phyloP scores from a whole-genome alignment of 78 protist species.

The Dictyostelium purpureum region DNA sequence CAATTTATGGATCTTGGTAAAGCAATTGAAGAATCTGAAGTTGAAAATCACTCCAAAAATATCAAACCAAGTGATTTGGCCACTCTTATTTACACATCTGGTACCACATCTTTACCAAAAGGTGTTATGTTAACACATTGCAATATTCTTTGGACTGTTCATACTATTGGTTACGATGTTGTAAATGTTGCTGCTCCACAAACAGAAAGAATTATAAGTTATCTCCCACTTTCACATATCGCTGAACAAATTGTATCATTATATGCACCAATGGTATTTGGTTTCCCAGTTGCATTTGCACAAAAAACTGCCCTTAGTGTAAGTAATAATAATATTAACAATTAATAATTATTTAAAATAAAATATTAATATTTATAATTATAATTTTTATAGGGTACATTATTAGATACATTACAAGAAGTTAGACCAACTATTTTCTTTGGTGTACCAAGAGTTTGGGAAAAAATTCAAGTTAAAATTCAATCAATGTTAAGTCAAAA shows the following conservation, averaged over 20 bases:
- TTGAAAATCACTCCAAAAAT: conserved; percentile 1
- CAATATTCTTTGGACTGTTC: conserved; percentile 47
- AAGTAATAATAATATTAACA: no score
- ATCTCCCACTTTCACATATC: conserved; percentile 92
- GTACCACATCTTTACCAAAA: conserved; percentile 90
- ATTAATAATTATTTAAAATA: neutral
- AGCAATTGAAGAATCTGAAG: neutral
- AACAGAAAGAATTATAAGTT: conserved; percentile 72
- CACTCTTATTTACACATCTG: conserved; percentile 83
- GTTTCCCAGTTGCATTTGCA: conserved; percentile 85
- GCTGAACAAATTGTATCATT: conserved; percentile 91
- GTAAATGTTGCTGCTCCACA: neutral
- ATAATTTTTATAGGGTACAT: conserved; percentile 61
- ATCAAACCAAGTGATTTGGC: conserved; percentile 36
- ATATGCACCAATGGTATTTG: conserved; percentile 65
- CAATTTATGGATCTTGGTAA: conserved; percentile 52
- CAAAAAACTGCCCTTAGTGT: conserved; percentile 74
- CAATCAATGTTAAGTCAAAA: neutral
- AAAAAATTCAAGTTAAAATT: conserved; percentile 86
- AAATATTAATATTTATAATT: neutral
- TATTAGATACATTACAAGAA: conserved; percentile 69
- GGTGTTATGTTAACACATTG: conserved; percentile 90
- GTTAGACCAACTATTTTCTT: conserved; percentile 88
- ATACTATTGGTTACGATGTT: conserved; percentile 21
- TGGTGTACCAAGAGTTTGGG: conserved; percentile 95